Evolutionary conservation across 2,329 filamentous ascomycete genomes (phyloP), one percentile per base, ranked within the genome.

Genomic region (Lachnellula arida): DNA sequence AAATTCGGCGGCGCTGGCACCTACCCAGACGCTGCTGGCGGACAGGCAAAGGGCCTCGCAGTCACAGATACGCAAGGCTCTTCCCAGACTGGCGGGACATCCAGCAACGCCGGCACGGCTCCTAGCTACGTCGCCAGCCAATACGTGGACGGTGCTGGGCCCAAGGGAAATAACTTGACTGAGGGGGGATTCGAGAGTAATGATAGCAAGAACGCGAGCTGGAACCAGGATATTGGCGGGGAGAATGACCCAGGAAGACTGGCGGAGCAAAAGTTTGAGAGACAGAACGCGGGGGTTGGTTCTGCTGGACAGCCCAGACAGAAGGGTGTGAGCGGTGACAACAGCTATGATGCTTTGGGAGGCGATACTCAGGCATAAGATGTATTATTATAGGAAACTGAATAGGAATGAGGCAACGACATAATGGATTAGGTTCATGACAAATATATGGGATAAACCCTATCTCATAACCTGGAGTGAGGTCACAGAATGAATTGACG

Each of bases 171-270:
- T 49, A 65, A 69, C 48, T 52, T 69, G 55, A 67, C 53, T 5
- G 68, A 70, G 51, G 66, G 65, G 2, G 62, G 60, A 3, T 65
- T 68, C 59, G 61, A 66, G 23, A 60, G 59, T 22, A 53, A 60
- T 25, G 64, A 64, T 50, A 46, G 43, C 4, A 65, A 68, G 42
- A 70, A 70, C 52, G 67, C 65, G 15, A 68, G 67, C 54, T 70
- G 66, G 40, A 65, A 59, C 37, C 52, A 72, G 4, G 74, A 79
- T 62, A 74, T 75, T 57, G 79, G 78, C 2, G 74, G 72, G 5
- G 69, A 74, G 63, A 67, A 78, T 55, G 79, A 81, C 61, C 79
- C 79, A 4, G 72, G 73, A 50, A 64, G 74, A 8, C 55, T 72
- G 40, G 78, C 78, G 4, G 78, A 79, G 67, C 60, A 69, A 42